Base-by-base conservation (phyloP, 2,329 filamentous ascomycete genomes). In the Fusarium nematophilum region DNA sequence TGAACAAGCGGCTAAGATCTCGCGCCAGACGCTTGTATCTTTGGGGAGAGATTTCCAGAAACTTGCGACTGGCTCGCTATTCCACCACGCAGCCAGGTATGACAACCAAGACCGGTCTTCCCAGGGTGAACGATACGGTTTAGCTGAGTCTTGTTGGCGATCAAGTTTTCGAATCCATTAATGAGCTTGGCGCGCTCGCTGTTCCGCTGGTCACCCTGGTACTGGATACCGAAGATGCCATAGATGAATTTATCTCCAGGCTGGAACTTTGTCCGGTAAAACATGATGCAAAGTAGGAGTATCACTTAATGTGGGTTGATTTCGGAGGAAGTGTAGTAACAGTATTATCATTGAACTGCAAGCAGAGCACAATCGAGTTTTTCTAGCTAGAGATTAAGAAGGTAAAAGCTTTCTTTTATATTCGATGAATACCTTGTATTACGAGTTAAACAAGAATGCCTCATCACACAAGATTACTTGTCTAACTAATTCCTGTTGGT, bases 51-150 rank as follows among this genome's bases (percentile, higher is more conserved):
- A 9, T 1, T 27, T 5, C 52, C 52, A 55, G n/a, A 8, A 55
- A 55, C 5, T 50, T 18, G 10, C 34, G 3, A 1, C 25, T 9
- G 15, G 45, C 9, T 9, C 17, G 26, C 26, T 44, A 15, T 30
- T 25, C 52, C 52, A 55, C 52, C 52, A 55, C 9, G 15, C 14
- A 55, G 46, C 52, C 52, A 55, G 27, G 51, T 25, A 10, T 29
- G 39, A n/a, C 25, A 29, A 8, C 25, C 15, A 3, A 43, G 2
- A 9, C 33, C 34, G 23, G 18, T 21, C 2, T 6, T 14, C 7
- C 23, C 21, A 0, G 44, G 33, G 29, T 26, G 15, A 9, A 26
- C 18, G 15, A 47, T 47, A 9, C 13, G 15, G n/a, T 47, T 33
- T 5, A 30, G 21, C 3, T 47, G 44, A 2, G 44, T n/a, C 25